Percentiles rank a stretch among this genome's conserved stretches.
phyloP scores from a whole-genome alignment of 129 eudicot species.

The Pittosporum tobira region DNA sequence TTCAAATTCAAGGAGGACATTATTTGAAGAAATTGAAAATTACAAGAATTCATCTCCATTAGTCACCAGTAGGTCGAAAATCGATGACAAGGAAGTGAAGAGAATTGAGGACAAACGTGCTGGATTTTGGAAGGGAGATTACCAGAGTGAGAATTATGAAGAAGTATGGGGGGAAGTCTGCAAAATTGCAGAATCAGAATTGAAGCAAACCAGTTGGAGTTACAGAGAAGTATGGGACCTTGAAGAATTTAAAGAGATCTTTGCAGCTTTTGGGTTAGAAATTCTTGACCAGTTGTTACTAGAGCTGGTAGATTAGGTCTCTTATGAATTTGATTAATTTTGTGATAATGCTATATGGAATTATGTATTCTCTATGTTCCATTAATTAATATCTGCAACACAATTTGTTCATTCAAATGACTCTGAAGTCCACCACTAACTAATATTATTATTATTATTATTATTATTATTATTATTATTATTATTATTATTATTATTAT shows the following conservation, averaged over 20 bases:
- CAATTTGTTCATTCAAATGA: background rate
- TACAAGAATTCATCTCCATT: slow-evolving; percentile 12
- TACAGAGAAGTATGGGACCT: slow-evolving; percentile 25
- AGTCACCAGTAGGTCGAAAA: slow-evolving; percentile 8
- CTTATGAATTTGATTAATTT: background rate
- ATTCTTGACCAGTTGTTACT: slow-evolving; percentile 57
- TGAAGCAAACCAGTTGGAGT: slow-evolving; percentile 33
- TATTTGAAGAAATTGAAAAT: slow-evolving; percentile 40
- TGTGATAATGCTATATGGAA: background rate
- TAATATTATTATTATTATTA: too few relatives aligned
- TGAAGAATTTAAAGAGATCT: slow-evolving; percentile 41
- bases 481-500: too few relatives aligned
- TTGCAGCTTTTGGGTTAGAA: slow-evolving; percentile 28
- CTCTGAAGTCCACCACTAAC: too few relatives aligned
- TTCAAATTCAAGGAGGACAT: slow-evolving; percentile 35
- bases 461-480: too few relatives aligned
- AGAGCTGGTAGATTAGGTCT: slow-evolving; percentile 44
- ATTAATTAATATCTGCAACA: background rate
- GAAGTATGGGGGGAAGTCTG: slow-evolving; percentile 40
- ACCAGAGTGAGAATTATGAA: slow-evolving; percentile 11
- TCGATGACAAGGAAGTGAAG: slow-evolving; percentile 14
- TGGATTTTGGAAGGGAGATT: slow-evolving; percentile 17
- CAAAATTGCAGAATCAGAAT: slow-evolving; percentile 44
- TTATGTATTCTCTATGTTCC: background rate
- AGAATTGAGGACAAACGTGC: slow-evolving; percentile 13